Conservation (phyloP, 345 rosid species). For the Sisymbrium altissimum region DNA sequence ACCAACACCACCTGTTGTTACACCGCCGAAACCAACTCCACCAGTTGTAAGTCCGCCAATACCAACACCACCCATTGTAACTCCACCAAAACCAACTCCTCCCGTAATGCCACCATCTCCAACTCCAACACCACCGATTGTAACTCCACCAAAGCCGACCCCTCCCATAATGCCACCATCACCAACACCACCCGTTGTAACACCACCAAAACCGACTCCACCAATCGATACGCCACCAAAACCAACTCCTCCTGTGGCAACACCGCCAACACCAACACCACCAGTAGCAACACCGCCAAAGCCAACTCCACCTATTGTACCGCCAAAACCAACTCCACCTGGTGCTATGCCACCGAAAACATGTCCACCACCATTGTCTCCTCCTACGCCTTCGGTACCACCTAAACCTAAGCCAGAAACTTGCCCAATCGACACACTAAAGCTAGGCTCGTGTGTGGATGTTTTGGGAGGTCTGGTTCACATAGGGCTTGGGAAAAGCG, state of each 20-base stretch:
- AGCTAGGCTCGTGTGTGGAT: slow-evolving; percentile 76
- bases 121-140: neutral
- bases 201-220: neutral
- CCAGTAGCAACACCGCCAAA: neutral
- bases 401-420: slow-evolving; percentile 38
- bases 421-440: slow-evolving; percentile 64
- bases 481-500: slow-evolving; percentile 57
- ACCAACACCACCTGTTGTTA: neutral
- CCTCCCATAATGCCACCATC: neutral
- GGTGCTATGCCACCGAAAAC: neutral
- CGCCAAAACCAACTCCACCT: neutral
- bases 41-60: neutral
- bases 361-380: neutral
- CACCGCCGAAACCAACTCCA: neutral
- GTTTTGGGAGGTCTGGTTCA: slow-evolving; percentile 68
- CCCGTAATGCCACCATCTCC: neutral
- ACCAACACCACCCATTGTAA: neutral
- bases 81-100: neutral
- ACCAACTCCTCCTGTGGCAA: neutral
- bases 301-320: neutral
- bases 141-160: neutral
- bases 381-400: neutral
- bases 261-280: neutral
- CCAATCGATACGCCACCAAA: neutral
- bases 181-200: neutral